Conservation (phyloP, 73 alveolate species). For the Paramecium bursaria region DNA sequence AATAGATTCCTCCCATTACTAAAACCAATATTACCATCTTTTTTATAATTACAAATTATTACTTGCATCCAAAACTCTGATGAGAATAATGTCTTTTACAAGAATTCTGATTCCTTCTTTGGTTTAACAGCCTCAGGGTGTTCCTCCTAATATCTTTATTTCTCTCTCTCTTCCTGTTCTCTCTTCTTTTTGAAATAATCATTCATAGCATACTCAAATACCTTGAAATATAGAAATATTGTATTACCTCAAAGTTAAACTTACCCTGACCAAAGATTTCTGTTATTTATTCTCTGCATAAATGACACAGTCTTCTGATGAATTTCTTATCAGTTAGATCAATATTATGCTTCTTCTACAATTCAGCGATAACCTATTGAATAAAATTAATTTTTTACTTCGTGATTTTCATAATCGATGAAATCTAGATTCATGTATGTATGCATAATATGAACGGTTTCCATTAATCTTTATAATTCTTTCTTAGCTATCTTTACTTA, state of each 20-base stretch:
- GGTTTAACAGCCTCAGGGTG: conserved; percentile 63
- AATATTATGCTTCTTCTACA: conserved; percentile 1
- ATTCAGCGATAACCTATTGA: conserved; percentile 1
- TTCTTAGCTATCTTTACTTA: conserved; percentile 66
- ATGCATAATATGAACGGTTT: conserved; percentile 54
- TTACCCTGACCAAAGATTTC: conserved; percentile 70
- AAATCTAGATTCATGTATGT: conserved; percentile 59
- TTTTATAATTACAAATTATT: not conserved
- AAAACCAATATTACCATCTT: conserved; percentile 36
- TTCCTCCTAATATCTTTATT: conserved; percentile 45
- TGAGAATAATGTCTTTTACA: conserved; percentile 41
- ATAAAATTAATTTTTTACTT: not conserved
- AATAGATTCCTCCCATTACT: conserved; percentile 59
- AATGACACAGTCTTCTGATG: conserved; percentile 60
- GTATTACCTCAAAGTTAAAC: conserved; percentile 61
- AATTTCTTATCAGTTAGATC: conserved; percentile 51
- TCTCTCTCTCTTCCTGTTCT: conserved; percentile 70
- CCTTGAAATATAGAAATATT: not conserved
- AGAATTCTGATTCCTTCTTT: not conserved
- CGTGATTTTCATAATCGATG: conserved; percentile 59
- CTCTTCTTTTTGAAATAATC: conserved; percentile 69
- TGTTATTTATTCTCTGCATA: conserved; percentile 61
- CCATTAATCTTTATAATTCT: conserved; percentile 59
- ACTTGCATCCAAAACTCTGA: conserved; percentile 63
- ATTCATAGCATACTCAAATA: conserved; percentile 68